phyloP scores from a whole-genome alignment of 805 yeast species.

The Candida yuanshanica region DNA sequence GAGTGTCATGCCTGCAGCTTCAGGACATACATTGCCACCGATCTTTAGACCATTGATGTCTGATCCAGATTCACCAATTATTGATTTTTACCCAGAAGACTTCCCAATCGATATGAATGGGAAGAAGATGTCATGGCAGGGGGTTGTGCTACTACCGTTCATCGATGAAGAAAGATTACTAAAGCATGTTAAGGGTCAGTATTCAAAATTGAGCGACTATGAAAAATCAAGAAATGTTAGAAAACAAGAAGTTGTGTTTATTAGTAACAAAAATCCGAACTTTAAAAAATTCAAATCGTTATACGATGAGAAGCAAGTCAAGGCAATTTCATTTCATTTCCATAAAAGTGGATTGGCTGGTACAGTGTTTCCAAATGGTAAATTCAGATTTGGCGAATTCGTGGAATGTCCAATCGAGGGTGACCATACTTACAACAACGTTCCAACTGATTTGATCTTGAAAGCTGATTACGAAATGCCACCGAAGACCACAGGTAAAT shows the following conservation, averaged over 20 bases:
- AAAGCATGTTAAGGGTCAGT: conserved; percentile 58
- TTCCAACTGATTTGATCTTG: conserved; percentile 36
- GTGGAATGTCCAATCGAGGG: conserved; percentile 30
- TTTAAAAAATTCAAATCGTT: conserved; percentile 28
- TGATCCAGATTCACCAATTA: conserved; percentile 67
- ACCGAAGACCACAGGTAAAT: conserved; percentile 51
- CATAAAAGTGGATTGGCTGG: conserved; percentile 58
- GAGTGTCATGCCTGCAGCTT: conserved; percentile 94
- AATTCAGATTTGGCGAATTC: conserved; percentile 26
- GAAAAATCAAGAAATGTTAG: conserved; percentile 66
- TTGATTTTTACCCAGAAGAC: conserved; percentile 82
- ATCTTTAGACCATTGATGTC: conserved; percentile 80
- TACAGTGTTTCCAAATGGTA: conserved; percentile 32
- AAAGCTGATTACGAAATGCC: conserved; percentile 59
- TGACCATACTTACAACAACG: conserved; percentile 29
- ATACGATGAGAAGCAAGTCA: conserved; percentile 25
- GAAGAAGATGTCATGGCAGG: conserved; percentile 92
- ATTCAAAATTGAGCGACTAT: conserved; percentile 55
- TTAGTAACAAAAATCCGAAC: conserved; percentile 58
- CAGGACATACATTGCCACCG: conserved; percentile 79
- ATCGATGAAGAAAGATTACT: conserved; percentile 79
- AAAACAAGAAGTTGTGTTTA: conserved; percentile 62
- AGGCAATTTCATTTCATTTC: conserved; percentile 37
- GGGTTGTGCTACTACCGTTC: conserved; percentile 83
- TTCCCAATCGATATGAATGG: conserved; percentile 95